Evolutionary conservation across 805 yeast species (phyloP).

Genomic region (Cyberlindnera maritima): DNA sequence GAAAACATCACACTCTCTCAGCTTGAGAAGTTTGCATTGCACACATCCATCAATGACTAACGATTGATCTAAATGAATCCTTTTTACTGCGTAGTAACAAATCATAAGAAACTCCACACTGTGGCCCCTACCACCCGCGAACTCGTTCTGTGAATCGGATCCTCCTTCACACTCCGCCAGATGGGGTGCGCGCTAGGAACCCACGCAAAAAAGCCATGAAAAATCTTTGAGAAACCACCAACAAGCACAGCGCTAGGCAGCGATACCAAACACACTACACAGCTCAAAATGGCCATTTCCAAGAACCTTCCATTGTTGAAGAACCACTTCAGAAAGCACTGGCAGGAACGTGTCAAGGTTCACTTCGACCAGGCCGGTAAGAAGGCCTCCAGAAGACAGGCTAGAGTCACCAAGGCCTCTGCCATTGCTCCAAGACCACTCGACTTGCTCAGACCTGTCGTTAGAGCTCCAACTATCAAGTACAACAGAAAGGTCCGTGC

Average conservation of each 20-base stretch:
- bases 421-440: constrained; percentile 96
- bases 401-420: constrained; percentile 94
- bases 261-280: constrained; percentile 4
- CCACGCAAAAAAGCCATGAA: constrained; percentile 18
- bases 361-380: constrained; percentile 99
- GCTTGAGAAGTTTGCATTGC: neutral
- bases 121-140: constrained; percentile 12
- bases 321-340: constrained; percentile 99
- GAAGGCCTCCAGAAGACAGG: constrained; percentile 94
- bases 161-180: neutral
- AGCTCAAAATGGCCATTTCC: constrained; percentile 64
- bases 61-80: neutral
- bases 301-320: constrained; percentile 98
- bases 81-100: too few relatives aligned
- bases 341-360: constrained; percentile 99
- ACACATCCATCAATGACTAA: neutral
- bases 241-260: neutral
- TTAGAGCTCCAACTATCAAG: constrained; percentile 97
- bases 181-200: neutral
- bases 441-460: constrained; percentile 94
- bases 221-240: constrained; percentile 10
- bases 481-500: constrained; percentile 99
- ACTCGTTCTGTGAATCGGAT: neutral
- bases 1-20: neutral
- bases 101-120: neutral